Base-by-base conservation (phyloP, 2,329 filamentous ascomycete species). In the Pseudogymnoascus sp. region DNA sequence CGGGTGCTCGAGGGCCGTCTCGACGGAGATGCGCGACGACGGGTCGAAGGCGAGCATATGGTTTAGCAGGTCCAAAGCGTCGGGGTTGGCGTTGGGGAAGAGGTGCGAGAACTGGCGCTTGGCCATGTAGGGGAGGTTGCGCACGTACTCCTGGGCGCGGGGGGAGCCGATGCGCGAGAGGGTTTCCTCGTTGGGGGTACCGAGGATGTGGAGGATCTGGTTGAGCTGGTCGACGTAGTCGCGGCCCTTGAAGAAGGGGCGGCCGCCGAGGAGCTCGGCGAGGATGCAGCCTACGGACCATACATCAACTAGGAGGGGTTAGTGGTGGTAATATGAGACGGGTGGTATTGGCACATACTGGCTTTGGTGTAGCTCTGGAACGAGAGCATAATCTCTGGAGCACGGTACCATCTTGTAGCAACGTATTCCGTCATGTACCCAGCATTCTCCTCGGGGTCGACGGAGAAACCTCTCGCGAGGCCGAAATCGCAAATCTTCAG, bases 331-430 rank as follows among this genome's bases (percentile, higher is more conserved):
- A 28, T 64, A 43, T 21, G 31, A 37, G 69, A 21, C 68, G 61
- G 31, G 43, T 64, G 25, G 41, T 21, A 43, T 36, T 36, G 14
- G 21, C 7, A 93, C 93, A 64, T 86, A 98, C 95, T 99, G 71
- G 95, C 95, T 92, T 99, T 99, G 73, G 95, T 99, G 79, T 99
- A 99, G 81, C 92, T 97, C 79, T 98, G 93, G 85, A 99, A 99
- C 81, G 92, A 97, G 77, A 99, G 81, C 95, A 99, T 99, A 72
- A 99, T 99, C 78, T 99, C 95, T 4, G 95, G 95, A 3, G 95
- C 95, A 79, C 95, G 89, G 78, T 99, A 99, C 95, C 95, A 99
- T 80, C 95, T 85, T 62, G 95, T 99, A 61, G 95, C 95, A 64
- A 99, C 95, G 74, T 99, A 99, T 79, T 99, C 95, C 10, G 95